Base-by-base conservation (phyloP, 2,329 filamentous ascomycete genomes). In the Pseudogymnoascus sp. region DNA sequence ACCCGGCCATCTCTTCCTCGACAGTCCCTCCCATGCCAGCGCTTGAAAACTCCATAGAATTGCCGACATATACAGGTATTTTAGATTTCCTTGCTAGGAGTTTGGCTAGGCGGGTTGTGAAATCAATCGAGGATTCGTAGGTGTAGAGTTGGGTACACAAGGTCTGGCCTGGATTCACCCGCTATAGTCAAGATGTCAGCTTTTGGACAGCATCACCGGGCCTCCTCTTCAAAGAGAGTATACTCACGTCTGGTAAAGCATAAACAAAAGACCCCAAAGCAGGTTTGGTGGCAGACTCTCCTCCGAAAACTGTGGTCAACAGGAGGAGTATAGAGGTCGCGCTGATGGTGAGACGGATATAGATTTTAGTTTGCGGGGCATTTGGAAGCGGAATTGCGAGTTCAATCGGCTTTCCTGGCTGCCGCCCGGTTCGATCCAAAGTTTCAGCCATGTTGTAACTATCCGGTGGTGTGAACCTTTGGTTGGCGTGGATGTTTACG, bases 1-100 rank as follows among this genome's bases (percentile, higher is more conserved):
- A 88, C 0, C 89, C 91, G 72, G 93, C 91, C 86, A 97, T 93
- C 77, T 97, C 93, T 79, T 97, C 95, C 72, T 97, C 93, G 6
- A 93, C 85, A 0, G 86, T 89, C 19, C 91, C 89, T 9, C 91
- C 91, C 70, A 92, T 83, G 1, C 88, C 89, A 5, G 87, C 83
- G 70, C 82, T 85, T 13, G 84, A 83, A 67, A 97, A 86, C 68
- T 88, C 91, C 70, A 96, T 86, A 35, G 92, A 96, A 72, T 90
- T 96, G 21, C 90, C 90, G 17, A 97, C 90, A 74, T 97, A 97
- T n/a, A 90, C 87, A 0, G 92, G 92, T 66, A 86, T 83, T 33
- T 82, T 79, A 29, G 87, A 83, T 69, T 85, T 88, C 62, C 86
- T 84, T n/a, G 89, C 90, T 13, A 97, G 76, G 1, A 96, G 82